Evolutionary conservation across 1,284 basidiomycete species (phyloP), one percentile per base, ranked within the genome.

Genomic region (Ceratobasidium sp.): DNA sequence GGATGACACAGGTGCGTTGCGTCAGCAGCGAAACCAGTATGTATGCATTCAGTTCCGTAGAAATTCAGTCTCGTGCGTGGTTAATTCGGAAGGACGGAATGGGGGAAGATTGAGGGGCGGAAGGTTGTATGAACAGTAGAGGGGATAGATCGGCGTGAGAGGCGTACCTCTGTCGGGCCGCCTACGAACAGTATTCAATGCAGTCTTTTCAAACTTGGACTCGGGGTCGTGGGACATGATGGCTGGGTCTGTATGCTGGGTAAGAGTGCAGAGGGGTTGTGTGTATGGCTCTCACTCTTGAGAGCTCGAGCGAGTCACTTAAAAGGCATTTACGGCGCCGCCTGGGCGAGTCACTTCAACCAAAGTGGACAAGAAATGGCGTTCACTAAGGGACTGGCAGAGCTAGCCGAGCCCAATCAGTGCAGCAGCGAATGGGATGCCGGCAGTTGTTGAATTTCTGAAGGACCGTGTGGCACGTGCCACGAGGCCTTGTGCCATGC

Each of bases 111-210:
- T 30, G 28, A 52, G 38, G 30, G 38, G 21, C 63, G 32, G 46
- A 47, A 32, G 4, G n/a, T 26, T 52, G 49, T 11, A 43, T 66
- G 32, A n/a, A n/a, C n/a, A n/a, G n/a, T n/a, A n/a, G n/a, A n/a
- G n/a, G 30, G 35, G 44, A 16, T 41, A 49, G 32, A 35, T 52
- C 23, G 47, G 14, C 30, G 32, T 14, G 11, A 47, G 8, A 11
- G 14, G 23, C 67, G n/a, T 26, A 59, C 54, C 67, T 57, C 69
- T 26, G 57, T 72, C 69, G 1, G 69, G 69, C 23, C 58, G 9
- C 28, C 69, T 59, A 8, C 69, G 69, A 6, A 72, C 69, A 21
- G 69, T 72, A 26, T 72, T 72, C 21, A 72, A 57, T 21, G 69
- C 32, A 44, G 69, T 72, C 55, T 62, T 72, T 35, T 72, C 69